Evolutionary conservation across 139 green algal species (phyloP).

Genomic region (Tetradesmus obliquus): DNA sequence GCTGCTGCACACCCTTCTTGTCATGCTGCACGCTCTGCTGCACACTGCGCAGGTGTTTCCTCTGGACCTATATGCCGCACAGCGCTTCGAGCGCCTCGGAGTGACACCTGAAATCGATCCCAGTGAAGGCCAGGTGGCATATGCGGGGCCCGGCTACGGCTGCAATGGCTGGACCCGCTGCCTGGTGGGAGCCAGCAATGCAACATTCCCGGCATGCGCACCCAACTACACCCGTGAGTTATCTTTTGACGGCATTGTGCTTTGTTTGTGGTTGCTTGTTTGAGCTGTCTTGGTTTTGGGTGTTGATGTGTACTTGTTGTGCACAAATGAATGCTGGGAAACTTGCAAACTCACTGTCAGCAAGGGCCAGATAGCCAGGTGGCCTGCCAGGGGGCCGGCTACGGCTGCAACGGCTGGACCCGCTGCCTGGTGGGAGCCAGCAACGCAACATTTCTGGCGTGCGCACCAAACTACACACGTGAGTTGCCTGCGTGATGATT

Average conservation of each 20-base stretch:
- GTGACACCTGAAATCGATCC: neutral
- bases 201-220: slow-evolving; percentile 14
- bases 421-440: neutral
- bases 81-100: slow-evolving; percentile 12
- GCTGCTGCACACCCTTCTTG: no score
- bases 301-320: neutral
- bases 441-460: neutral
- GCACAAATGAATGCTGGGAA: no score
- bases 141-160: slow-evolving; percentile 15
- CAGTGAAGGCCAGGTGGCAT: neutral
- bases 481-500: no score
- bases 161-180: slow-evolving; percentile 28
- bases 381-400: slow-evolving; percentile 9
- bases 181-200: neutral
- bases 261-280: no score
- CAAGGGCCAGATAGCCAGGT: neutral
- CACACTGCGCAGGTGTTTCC: slow-evolving; percentile 39
- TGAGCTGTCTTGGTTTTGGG: no score
- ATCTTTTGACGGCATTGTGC: no score
- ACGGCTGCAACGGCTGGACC: slow-evolving; percentile 24
- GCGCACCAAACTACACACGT: slow-evolving; percentile 25
- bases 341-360: no score
- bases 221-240: slow-evolving; percentile 29
- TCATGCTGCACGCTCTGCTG: no score
- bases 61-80: slow-evolving; percentile 18